Evolutionary conservation across 208 protist genomes (phyloP).

Genomic region (Trypanosoma brucei): DNA sequence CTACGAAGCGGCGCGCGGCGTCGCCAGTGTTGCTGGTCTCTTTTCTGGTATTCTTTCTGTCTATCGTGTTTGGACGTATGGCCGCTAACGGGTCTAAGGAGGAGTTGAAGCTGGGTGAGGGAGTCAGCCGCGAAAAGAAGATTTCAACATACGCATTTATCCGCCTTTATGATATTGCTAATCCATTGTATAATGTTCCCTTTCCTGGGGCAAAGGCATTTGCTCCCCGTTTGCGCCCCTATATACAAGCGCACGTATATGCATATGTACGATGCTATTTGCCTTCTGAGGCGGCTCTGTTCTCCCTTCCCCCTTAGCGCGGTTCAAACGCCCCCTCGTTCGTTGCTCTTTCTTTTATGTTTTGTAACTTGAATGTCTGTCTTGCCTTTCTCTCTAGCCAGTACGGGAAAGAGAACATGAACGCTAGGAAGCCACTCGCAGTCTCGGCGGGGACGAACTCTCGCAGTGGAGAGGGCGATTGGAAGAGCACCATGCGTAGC

Average conservation of each 20-base stretch:
- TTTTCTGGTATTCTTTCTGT: slow-evolving; percentile 83
- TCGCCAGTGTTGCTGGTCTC: slow-evolving; percentile 72
- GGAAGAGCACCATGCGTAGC: slow-evolving; percentile 6
- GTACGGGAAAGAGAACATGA: slow-evolving; percentile 3
- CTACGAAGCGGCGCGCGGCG: slow-evolving; percentile 60
- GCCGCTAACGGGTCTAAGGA: slow-evolving; percentile 38
- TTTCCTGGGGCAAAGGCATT: not conserved
- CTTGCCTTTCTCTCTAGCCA: not conserved
- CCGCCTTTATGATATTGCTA: not conserved
- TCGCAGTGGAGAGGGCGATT: slow-evolving; percentile 10
- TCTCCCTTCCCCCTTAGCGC: not conserved
- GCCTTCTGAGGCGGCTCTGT: not conserved
- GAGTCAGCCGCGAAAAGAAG: slow-evolving; percentile 1
- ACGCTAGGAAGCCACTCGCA: slow-evolving; percentile 2
- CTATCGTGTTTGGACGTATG: slow-evolving; percentile 91
- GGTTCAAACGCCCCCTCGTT: too few relatives aligned
- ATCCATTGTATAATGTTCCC: not conserved
- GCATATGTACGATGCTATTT: slow-evolving; percentile 7
- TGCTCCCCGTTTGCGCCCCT: not conserved
- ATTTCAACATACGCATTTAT: not conserved
- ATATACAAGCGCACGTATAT: slow-evolving; percentile 5
- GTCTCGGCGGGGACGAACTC: not conserved
- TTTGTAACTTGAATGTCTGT: too few relatives aligned
- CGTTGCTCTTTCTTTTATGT: too few relatives aligned
- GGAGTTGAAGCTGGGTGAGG: not conserved